Percentiles rank a stretch among this genome's conserved stretches.
Conservation (phyloP, 1,139 yeast species). For the Candida pseudocylindracea region DNA sequence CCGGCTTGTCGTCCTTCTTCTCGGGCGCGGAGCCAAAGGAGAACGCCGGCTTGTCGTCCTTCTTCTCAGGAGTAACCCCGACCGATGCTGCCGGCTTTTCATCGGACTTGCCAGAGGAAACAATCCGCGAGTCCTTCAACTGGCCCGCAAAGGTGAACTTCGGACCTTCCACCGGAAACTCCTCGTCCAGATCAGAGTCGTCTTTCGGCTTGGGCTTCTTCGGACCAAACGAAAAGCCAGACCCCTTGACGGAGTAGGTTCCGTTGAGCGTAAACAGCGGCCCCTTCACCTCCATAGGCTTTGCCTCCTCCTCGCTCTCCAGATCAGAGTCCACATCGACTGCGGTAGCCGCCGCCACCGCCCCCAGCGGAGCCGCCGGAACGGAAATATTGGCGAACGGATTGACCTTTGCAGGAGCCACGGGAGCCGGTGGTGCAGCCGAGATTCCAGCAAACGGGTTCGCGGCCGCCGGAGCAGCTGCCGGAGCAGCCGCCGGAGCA, state of each 20-base stretch:
- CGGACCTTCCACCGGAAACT: neutral
- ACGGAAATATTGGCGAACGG: conserved; percentile 5
- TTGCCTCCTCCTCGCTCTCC: conserved; percentile 11
- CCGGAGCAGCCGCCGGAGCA: conserved; percentile 1
- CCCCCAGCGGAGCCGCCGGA: conserved; percentile 2
- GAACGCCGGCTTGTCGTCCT: conserved; percentile 5
- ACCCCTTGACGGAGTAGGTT: conserved; percentile 30
- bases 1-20: conserved; percentile 1
- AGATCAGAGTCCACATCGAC: conserved; percentile 9
- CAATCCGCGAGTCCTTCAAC: conserved; percentile 3
- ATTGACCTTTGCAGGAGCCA: conserved; percentile 1
- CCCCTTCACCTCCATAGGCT: conserved; percentile 33
- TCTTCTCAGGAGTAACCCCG: neutral
- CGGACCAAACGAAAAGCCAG: conserved; percentile 34
- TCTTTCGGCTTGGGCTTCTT: conserved; percentile 13
- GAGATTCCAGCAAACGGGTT: neutral
- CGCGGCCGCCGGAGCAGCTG: neutral
- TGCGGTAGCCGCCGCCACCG: no score
- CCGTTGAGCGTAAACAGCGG: conserved; percentile 33
- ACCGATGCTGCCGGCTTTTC: conserved; percentile 2
- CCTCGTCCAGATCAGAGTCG: conserved; percentile 19
- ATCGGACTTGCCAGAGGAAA: conserved; percentile 2
- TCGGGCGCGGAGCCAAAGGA: conserved; percentile 4
- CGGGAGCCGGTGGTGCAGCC: conserved; percentile 1
- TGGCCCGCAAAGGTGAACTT: neutral